Base-by-base conservation (phyloP, 768 basidiomycete genomes). In the Amanita subjunquillea region DNA sequence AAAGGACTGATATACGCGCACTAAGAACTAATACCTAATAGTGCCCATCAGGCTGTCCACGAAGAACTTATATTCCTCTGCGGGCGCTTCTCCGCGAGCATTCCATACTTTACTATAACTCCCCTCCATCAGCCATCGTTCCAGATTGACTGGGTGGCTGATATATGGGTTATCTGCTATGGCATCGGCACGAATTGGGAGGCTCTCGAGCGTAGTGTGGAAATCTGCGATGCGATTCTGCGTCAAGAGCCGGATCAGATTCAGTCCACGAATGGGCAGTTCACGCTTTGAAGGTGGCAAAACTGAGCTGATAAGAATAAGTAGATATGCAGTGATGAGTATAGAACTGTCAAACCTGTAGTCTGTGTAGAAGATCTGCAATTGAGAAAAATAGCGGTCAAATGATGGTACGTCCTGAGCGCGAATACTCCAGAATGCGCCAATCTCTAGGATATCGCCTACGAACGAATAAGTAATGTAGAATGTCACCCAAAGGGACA, bases 91-190 rank as follows among this genome's bases (percentile, higher is more conserved):
- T 57, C 89, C 89, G 58, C 93, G 80, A 36, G 94, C 94, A 61
- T 88, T 83, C 90, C 94, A 99, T 9, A 97, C 95, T 66, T 95
- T 95, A 69, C 90, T 91, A 67, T 98, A 99, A 61, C 87, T 88
- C 37, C 95, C 95, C 66, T 98, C 95, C 95, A 99, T 99, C 42
- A 98, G 77, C 90, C 94, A 97, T 47, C 88, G 77, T 66, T 99
- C 95, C 55, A 94, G 80, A 65, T 93, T 89, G 53, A 93, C 85
- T 10, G 91, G 89, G 64, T 92, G 91, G 50, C 79, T 76, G 61
- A 93, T 82, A 64, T 75, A 91, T 5, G 82, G 78, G 64, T 87
- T 87, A 30, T 80, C 73, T 29, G 74, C 70, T 55, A 85, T 82
- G 42, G 76, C 76, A 56, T 85, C 83, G 0, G 86, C 80, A 39